Evolutionary conservation across 441 rosid genomes (phyloP), one percentile per base, ranked within the genome.

Genomic region (Melastoma candidum): DNA sequence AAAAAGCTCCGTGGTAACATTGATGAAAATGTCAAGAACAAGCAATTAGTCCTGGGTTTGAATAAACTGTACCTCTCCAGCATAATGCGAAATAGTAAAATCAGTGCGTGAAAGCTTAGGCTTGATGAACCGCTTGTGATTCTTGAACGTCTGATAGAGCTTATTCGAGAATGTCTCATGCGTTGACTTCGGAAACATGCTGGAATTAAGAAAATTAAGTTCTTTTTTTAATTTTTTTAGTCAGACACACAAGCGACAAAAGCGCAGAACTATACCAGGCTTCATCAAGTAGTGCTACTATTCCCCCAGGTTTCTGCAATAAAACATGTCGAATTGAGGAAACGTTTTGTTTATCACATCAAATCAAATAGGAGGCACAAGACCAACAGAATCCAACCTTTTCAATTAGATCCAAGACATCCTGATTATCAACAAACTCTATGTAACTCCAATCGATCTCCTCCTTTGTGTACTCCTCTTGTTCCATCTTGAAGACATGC

Each of bases 131-230:
- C 89, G 85, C 69, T 77, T 82, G 76, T 77, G 78, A 58, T 65
- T 76, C 64, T 69, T 82, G 51, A 73, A 82, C 54, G 85, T 82
- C 69, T 79, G 89, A 65, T 82, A 82, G 82, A 79, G 71, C 76
- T 79, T 82, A 32, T 82, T 85, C 56, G 89, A 78, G 69, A 82
- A 82, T 58, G 89, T 79, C 74, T 82, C 89, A 36, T 82, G 85
- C 53, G 89, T 82, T 22, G 89, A 77, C 71, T 79, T 82, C 41
- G 89, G 89, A 66, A 82, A 82, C 89, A 79, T 82, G 66, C 89
- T 84, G 77, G 76, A 77, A 1, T 14, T 24, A 17, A 4, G 51
- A 47, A 56, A 29, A 46, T 26, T 14, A 41, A 26, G 14, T 44
- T 43, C 27, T 32, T 3, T 32, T 32, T 39, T 13, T 51, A 27